Conservation (phyloP, 352 stramenopile species). For the Saprolegnia diclina region DNA sequence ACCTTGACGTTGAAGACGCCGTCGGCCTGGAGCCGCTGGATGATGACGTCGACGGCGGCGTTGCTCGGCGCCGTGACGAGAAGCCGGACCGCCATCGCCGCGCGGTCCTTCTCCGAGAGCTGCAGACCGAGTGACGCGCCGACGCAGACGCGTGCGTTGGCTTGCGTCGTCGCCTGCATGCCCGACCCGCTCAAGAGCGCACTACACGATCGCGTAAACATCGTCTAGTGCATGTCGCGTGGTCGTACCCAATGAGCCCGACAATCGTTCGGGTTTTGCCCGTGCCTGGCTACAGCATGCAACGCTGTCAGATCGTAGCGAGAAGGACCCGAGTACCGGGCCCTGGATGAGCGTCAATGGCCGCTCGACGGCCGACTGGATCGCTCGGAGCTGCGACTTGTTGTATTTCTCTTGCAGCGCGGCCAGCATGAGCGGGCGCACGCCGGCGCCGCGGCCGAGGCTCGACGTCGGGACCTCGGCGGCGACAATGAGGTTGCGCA, state of each 20-base stretch:
- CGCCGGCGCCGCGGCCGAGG: constrained; percentile 20
- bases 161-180: constrained; percentile 44
- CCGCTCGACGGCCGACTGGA: constrained; percentile 56
- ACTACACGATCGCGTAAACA: constrained; percentile 32
- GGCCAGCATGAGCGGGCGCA: constrained; percentile 43
- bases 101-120: constrained; percentile 39
- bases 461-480: constrained; percentile 36
- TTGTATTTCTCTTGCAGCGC: constrained; percentile 65
- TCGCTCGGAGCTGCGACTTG: constrained; percentile 61
- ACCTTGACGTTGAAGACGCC: constrained; percentile 42
- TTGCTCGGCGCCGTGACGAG: constrained; percentile 76
- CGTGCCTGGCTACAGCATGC: constrained; percentile 49
- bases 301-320: not conserved
- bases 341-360: constrained; percentile 67
- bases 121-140: constrained; percentile 49
- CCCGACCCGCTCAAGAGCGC: constrained; percentile 66
- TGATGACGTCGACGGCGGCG: constrained; percentile 70
- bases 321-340: constrained; percentile 28
- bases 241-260: constrained; percentile 34
- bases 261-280: constrained; percentile 82
- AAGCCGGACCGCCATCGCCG: constrained; percentile 56
- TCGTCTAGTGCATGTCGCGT: not conserved
- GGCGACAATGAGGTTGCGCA: constrained; percentile 46
- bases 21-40: constrained; percentile 60
- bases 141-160: constrained; percentile 57